Evolutionary conservation across 257 asterid species (phyloP).

Genomic region (Solanum commersonii): DNA sequence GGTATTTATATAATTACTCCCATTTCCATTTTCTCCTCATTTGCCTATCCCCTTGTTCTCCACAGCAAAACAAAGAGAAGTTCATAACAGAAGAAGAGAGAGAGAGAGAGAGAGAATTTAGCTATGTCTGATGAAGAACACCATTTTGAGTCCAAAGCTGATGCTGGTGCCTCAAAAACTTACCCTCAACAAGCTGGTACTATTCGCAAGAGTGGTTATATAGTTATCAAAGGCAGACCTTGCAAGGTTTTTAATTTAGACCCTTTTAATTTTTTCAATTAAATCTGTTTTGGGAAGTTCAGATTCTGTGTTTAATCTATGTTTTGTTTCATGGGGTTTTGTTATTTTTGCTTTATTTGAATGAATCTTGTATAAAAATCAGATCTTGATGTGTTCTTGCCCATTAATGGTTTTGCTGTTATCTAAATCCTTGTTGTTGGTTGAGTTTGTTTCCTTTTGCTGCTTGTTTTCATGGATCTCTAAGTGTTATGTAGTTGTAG

Average conservation of each 20-base stretch:
- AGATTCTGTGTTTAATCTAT: not conserved
- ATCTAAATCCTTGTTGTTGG: not conserved
- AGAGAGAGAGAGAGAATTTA: not conserved
- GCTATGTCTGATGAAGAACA: not conserved
- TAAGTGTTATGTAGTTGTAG: not conserved
- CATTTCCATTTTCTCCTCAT: not conserved
- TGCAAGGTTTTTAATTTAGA: conserved; percentile 12
- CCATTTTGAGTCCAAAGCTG: conserved; percentile 3
- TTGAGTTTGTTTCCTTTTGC: not conserved
- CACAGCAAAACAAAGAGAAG: not conserved
- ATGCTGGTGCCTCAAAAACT: conserved; percentile 3
- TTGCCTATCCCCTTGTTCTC: not conserved
- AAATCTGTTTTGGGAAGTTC: not conserved
- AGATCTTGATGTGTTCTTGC: not conserved
- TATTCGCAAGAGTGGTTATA: conserved; percentile 22
- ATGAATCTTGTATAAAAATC: not conserved
- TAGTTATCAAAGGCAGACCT: conserved; percentile 18
- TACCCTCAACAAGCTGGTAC: conserved; percentile 31
- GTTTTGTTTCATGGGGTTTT: not conserved
- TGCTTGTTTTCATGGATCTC: not conserved
- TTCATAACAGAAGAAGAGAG: not conserved
- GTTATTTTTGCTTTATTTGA: not conserved
- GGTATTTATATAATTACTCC: not conserved
- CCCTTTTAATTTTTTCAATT: not conserved
- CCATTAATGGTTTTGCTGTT: not conserved